These are phyloP conservation scores for Bauhinia variegata DNA, from an alignment of 306 rosid genomes.

Conservation along the genomic window DNA sequence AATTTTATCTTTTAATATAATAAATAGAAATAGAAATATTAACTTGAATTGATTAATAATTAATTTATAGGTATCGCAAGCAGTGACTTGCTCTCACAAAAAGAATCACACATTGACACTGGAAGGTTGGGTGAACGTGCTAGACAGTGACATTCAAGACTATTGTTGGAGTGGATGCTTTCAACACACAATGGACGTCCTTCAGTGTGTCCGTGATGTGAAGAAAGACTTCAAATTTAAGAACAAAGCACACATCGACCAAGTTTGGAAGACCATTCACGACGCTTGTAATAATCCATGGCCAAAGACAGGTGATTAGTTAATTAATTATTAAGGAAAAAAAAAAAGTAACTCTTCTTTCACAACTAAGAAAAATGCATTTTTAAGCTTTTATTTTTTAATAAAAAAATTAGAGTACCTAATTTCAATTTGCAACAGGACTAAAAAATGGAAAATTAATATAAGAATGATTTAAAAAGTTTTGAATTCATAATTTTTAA, in stretches of 20 bases:
- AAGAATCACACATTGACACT: slow-evolving; percentile 8
- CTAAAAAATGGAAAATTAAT: too few relatives aligned
- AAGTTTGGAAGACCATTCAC: slow-evolving; percentile 5
- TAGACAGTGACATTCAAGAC: background rate
- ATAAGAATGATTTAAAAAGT: too few relatives aligned
- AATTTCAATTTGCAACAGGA: too few relatives aligned
- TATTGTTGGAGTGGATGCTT: slow-evolving; percentile 47
- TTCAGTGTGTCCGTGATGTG: slow-evolving; percentile 43
- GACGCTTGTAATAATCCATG: slow-evolving; percentile 39
- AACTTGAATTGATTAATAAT: background rate
- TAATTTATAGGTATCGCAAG: too few relatives aligned
- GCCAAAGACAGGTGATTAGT: slow-evolving; percentile 4
- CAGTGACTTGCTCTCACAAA: background rate
- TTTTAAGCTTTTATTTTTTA: too few relatives aligned
- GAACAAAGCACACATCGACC: slow-evolving; percentile 25
- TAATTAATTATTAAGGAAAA: too few relatives aligned
- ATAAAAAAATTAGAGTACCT: too few relatives aligned
- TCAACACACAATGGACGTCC: slow-evolving; percentile 31
- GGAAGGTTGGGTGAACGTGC: slow-evolving; percentile 35
- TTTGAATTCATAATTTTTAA: too few relatives aligned
- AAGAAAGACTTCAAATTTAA: slow-evolving; percentile 43
- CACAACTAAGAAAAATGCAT: too few relatives aligned
- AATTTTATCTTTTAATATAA: background rate
- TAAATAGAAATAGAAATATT: background rate
- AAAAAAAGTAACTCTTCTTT: too few relatives aligned